Percentiles rank a stretch among this genome's conserved stretches.
Conservation (phyloP, 306 rosid species). For the Notholithocarpus densiflorus region DNA sequence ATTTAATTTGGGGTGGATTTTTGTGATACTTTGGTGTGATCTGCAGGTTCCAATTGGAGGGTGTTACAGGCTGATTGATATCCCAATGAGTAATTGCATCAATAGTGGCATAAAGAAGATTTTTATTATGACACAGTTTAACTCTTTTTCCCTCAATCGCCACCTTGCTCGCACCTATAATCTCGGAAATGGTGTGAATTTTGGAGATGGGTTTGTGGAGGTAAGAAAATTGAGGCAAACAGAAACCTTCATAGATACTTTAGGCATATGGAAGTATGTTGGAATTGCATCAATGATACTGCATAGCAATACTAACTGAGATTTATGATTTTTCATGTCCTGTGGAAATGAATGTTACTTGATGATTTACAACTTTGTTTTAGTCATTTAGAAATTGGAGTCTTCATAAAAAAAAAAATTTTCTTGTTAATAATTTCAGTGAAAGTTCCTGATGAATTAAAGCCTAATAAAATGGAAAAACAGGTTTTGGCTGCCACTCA, state of each 20-base stretch:
- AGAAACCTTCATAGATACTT: background rate
- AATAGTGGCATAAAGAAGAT: slow-evolving; percentile 86
- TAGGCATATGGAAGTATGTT: background rate
- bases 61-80: slow-evolving; percentile 82
- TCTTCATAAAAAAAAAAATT: too few relatives aligned
- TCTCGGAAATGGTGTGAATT: slow-evolving; percentile 74
- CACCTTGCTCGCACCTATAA: slow-evolving; percentile 74
- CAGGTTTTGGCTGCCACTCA: slow-evolving; percentile 98
- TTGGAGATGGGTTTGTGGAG: slow-evolving; percentile 92
- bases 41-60: slow-evolving; percentile 94
- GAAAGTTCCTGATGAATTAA: slow-evolving; percentile 8
- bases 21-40: background rate
- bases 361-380: background rate
- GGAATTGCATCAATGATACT: too few relatives aligned
- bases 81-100: slow-evolving; percentile 96
- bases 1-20: background rate
- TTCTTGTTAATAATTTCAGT: background rate
- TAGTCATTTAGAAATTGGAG: background rate
- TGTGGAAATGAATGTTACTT: background rate
- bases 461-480: slow-evolving; percentile 17
- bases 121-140: slow-evolving; percentile 75
- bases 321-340: background rate
- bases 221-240: slow-evolving; percentile 26
- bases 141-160: slow-evolving; percentile 89
- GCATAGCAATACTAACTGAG: too few relatives aligned